A percentile compares a stretch with the other conserved stretches of the same genome.
These are phyloP conservation scores for Oenanthe sinensis DNA, from an alignment of 129 eudicot species.

Conservation along the genomic window DNA sequence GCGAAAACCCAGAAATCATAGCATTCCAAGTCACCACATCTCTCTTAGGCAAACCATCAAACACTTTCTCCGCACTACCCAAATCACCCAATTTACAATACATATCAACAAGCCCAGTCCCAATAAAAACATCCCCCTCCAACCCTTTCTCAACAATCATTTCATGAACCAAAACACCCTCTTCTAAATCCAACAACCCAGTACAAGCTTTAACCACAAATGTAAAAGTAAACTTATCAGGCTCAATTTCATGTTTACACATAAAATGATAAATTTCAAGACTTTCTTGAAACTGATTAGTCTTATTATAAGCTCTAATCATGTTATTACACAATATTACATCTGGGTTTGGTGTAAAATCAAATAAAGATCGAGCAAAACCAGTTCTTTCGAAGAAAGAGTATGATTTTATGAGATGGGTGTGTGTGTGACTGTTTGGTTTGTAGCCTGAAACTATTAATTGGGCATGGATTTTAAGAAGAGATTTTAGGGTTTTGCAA, in stretches of 20 bases:
- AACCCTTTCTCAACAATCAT: constrained; percentile 33
- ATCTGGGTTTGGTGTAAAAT: constrained; percentile 43
- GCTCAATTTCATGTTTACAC: constrained; percentile 7
- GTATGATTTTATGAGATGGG: constrained; percentile 44
- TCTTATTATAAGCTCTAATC: constrained; percentile 49
- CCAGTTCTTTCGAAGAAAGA: constrained; percentile 34
- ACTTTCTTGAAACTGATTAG: constrained; percentile 43
- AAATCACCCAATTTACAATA: constrained; percentile 50
- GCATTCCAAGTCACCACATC: constrained; percentile 67
- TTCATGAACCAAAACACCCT: constrained; percentile 37
- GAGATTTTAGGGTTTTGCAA: constrained; percentile 25
- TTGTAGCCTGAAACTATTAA: constrained; percentile 36
- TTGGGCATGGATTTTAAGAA: constrained; percentile 41
- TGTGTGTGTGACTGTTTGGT: constrained; percentile 20
- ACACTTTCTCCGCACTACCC: constrained; percentile 41
- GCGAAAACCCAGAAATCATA: constrained; percentile 48
- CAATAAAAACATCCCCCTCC: constrained; percentile 53
- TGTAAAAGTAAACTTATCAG: constrained; percentile 57
- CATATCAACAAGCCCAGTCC: constrained; percentile 56
- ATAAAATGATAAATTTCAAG: constrained; percentile 35
- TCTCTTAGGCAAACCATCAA: constrained; percentile 46
- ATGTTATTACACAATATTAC: constrained; percentile 42
- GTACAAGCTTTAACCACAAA: constrained; percentile 68
- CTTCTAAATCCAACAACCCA: constrained; percentile 31
- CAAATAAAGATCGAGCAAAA: constrained; percentile 38